These are phyloP conservation scores for Pyrus communis DNA, from an alignment of 306 rosid genomes.

Conservation along the genomic window DNA sequence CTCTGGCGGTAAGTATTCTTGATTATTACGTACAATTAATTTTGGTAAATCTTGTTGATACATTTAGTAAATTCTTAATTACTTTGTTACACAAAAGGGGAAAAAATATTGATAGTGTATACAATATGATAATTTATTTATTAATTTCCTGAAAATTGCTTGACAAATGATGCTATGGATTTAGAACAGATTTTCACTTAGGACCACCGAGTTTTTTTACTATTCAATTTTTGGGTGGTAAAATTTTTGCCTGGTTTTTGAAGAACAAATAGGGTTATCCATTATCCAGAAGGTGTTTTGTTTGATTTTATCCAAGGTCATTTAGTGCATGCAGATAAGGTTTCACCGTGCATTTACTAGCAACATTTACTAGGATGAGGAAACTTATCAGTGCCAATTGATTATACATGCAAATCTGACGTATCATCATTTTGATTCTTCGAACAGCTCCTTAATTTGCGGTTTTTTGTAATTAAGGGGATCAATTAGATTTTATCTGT, in stretches of 20 bases:
- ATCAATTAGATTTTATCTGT: too few relatives aligned
- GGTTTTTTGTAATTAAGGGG: not conserved
- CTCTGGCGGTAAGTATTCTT: slow-evolving; percentile 44
- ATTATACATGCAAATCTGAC: not conserved
- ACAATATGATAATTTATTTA: not conserved
- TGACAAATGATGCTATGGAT: not conserved
- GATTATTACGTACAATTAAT: not conserved
- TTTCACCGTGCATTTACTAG: not conserved
- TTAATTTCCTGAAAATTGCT: not conserved
- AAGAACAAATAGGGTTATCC: not conserved
- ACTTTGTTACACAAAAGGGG: not conserved
- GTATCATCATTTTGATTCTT: not conserved
- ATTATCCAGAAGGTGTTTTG: not conserved
- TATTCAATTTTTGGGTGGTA: not conserved
- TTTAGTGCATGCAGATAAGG: not conserved
- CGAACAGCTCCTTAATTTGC: not conserved
- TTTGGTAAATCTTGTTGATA: not conserved
- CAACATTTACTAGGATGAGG: not conserved
- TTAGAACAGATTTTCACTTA: not conserved
- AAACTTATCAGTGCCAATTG: not conserved
- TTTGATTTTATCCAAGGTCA: not conserved
- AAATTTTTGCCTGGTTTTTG: not conserved
- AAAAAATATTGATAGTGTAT: too few relatives aligned
- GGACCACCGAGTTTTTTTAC: not conserved
- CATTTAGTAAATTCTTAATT: not conserved